Evolutionary conservation across 495 filamentous ascomycete species (phyloP).

Genomic region (Diplogelasinospora grovesii): DNA sequence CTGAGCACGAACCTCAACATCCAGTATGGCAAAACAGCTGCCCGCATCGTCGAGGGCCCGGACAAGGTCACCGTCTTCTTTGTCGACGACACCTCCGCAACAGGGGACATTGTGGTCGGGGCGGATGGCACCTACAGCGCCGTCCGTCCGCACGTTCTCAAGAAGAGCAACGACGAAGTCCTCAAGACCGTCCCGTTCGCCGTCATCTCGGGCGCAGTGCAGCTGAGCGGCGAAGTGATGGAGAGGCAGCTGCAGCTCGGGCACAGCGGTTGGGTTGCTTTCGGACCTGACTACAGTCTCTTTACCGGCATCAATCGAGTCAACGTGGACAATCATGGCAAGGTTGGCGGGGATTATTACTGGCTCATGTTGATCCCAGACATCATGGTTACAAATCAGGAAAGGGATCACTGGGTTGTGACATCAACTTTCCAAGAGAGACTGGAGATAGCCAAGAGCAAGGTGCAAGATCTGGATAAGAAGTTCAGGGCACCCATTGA

Average conservation of each 20-base stretch:
- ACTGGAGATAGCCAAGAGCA: constrained; percentile 11
- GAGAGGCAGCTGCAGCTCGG: constrained; percentile 23
- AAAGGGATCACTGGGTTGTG: constrained; percentile 21
- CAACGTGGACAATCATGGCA: constrained; percentile 6
- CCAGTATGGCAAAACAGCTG: constrained; percentile 26
- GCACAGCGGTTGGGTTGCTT: constrained; percentile 16
- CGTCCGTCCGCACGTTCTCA: constrained; percentile 26
- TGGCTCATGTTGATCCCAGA: constrained; percentile 17
- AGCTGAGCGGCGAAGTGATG: constrained; percentile 16
- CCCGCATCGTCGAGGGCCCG: constrained; percentile 20
- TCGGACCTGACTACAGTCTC: constrained; percentile 8
- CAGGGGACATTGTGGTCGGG: constrained; percentile 37
- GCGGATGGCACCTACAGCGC: constrained; percentile 40
- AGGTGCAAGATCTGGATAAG: constrained; percentile 9
- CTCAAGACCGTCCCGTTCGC: constrained; percentile 12
- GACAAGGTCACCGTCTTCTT: constrained; percentile 59
- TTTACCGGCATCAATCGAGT: constrained; percentile 25
- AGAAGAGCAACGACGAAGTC: constrained; percentile 17
- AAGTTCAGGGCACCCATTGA: constrained; percentile 17
- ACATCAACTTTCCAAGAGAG: constrained; percentile 15
- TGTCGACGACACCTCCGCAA: constrained; percentile 57
- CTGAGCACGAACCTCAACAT: constrained; percentile 26
- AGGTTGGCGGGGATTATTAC: constrained; percentile 19
- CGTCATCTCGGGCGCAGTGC: constrained; percentile 17
- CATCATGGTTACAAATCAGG: constrained; percentile 2